Base-by-base conservation (phyloP, 208 protist genomes). In the Crithidia brevicula region DNA sequence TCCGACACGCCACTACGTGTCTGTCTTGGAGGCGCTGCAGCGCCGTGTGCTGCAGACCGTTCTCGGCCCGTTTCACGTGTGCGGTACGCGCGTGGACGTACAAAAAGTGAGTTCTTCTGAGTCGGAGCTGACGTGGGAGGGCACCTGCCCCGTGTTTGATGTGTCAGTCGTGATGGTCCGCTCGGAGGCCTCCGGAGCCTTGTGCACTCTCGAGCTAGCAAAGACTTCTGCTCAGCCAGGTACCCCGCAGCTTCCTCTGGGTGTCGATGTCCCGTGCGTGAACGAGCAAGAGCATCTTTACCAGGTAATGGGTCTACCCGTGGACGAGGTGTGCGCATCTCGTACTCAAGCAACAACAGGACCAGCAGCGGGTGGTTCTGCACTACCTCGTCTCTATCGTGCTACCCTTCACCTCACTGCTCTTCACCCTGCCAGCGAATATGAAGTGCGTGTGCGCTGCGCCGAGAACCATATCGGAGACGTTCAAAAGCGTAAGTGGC, bases 61-160 rank as follows among this genome's bases (percentile, higher is more conserved):
- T 16, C 51, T 69, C 9, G 63, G 63, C 0, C 63, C 63, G 40
- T 69, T 69, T 28, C 46, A 69, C 27, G 52, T 61, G 7, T 69
- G 63, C 38, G n/a, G 52, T 0, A 22, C 15, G 15, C 2, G 11
- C 5, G 16, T 61, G 0, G 18, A 31, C 18, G 30, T 60, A 22
- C 52, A 11, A 4, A 18, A 42, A 18, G 45, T 51, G n/a, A 30
- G 20, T 28, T 4, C 52, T 20, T 28, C n/a, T 2, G 40, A 9
- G 16, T 6, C 11, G 0, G 63, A 69, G 38, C 53, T 69, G 22
- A 15, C 42, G 20, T 69, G 63, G 63, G 63, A 69, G 13, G 63
- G 63, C 25, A 61, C 40, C 10, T 30, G 28, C 16, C 20, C 52
- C 10, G 30, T 13, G 23, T 69, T 60, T 15, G 34, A 59, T 0